These are phyloP conservation scores for Chytriomyces confervae DNA, from an alignment of 192 early-diverging fungal species.

Conservation along the genomic window DNA sequence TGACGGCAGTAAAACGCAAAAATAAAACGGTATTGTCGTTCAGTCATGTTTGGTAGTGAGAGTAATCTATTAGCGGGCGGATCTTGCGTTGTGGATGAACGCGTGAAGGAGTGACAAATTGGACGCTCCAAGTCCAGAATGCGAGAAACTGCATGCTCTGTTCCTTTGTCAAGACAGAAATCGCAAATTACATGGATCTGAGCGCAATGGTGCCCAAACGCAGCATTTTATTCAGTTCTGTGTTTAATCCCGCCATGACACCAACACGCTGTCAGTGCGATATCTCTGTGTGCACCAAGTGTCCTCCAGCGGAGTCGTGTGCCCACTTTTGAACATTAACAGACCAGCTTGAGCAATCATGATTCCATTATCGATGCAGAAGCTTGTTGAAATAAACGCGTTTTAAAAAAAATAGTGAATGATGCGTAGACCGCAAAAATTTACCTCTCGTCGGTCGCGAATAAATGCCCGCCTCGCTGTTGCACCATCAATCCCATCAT, in stretches of 20 bases:
- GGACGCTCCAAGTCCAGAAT: too few species aligned
- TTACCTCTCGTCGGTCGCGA: slow-evolving; percentile 95
- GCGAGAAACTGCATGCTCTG: too few species aligned
- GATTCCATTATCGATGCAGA: slow-evolving; percentile 98
- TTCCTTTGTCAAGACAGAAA: too few species aligned
- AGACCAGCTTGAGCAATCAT: slow-evolving; percentile 99
- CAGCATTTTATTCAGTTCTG: too few species aligned
- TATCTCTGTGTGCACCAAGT: slow-evolving; percentile 91
- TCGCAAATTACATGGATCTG: too few species aligned
- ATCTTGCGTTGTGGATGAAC: too few species aligned
- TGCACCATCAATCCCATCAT: slow-evolving; percentile 98
- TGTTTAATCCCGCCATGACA: slow-evolving; percentile 43
- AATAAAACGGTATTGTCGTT: too few species aligned
- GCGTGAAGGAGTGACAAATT: too few species aligned
- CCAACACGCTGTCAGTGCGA: slow-evolving; percentile 51
- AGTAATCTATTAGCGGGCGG: too few species aligned
- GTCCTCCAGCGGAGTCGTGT: slow-evolving; percentile 78
- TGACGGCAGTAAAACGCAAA: too few species aligned
- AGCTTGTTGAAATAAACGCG: slow-evolving; percentile 47
- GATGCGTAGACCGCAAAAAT: slow-evolving; percentile 25
- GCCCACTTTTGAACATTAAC: slow-evolving; percentile 81
- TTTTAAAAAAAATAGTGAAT: background rate
- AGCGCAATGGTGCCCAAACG: too few species aligned
- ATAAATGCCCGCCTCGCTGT: slow-evolving; percentile 85
- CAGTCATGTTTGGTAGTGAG: too few species aligned